phyloP scores from a whole-genome alignment of 2,329 filamentous ascomycete species.

The Diaporthe sp. region DNA sequence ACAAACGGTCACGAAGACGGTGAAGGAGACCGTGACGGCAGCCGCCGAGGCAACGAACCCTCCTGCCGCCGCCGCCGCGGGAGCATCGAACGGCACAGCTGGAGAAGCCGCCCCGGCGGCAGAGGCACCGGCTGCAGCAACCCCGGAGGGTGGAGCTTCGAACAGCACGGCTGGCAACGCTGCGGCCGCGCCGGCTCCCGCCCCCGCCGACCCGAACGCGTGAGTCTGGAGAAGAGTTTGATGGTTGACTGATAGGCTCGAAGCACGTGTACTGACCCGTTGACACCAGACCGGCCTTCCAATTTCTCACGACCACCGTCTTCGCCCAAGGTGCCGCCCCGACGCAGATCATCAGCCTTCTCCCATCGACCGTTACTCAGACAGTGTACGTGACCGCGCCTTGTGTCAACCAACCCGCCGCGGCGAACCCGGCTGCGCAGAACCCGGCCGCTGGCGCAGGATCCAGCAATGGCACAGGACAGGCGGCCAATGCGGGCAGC shows the following conservation, averaged over 20 bases:
- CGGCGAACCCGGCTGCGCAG: conserved; percentile 32
- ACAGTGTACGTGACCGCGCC: conserved; percentile 40
- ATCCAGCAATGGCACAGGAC: conserved; percentile 9
- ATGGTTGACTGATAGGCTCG: not conserved
- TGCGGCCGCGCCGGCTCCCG: conserved; percentile 33
- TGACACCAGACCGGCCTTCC: conserved; percentile 29
- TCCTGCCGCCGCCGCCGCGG: conserved; percentile 10
- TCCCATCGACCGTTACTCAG: conserved; percentile 43
- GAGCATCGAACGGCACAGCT: conserved; percentile 1
- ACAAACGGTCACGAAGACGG: conserved; percentile 25
- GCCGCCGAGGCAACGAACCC: not conserved
- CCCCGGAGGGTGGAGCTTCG: conserved; percentile 7
- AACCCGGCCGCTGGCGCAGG: conserved; percentile 19
- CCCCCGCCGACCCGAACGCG: conserved; percentile 34
- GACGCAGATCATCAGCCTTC: conserved; percentile 51
- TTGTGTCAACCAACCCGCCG: conserved; percentile 33
- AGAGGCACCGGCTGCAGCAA: conserved; percentile 35
- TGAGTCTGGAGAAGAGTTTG: conserved; percentile 1
- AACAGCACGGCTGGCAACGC: conserved; percentile 18
- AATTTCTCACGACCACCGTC: conserved; percentile 50
- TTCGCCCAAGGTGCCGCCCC: conserved; percentile 42
- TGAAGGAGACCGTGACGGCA: conserved; percentile 20
- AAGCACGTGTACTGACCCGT: not conserved
- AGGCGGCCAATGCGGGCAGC: conserved; percentile 1
- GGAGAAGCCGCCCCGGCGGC: conserved; percentile 28